A percentile compares a stretch with the other conserved stretches of the same genome.
Evolutionary conservation across 2,329 filamentous ascomycete species (phyloP).

Genomic region (Metarhizium humberi): DNA sequence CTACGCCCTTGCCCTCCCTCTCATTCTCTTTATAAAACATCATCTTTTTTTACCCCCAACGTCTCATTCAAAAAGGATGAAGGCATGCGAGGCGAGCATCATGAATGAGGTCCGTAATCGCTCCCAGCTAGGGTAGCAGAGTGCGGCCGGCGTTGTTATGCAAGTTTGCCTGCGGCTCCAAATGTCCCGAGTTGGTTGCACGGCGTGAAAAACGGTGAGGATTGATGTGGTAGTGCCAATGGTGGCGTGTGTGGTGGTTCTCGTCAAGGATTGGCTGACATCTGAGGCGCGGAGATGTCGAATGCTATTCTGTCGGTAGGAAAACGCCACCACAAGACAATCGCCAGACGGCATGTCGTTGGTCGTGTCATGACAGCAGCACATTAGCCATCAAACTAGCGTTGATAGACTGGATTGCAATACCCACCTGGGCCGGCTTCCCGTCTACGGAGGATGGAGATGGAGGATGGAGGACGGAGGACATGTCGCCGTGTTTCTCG

Average conservation of each 20-base stretch:
- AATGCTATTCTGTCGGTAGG: neutral
- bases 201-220: constrained; percentile 5
- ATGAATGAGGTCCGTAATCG: neutral
- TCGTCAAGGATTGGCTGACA: constrained; percentile 1
- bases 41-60: too few species aligned
- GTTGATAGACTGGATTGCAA: neutral
- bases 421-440: neutral
- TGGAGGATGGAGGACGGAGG: neutral
- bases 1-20: too few species aligned
- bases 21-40: too few species aligned
- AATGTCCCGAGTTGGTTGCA: neutral
- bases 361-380: neutral
- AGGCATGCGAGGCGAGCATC: too few species aligned
- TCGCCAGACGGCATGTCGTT: constrained; percentile 1
- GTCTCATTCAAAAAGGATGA: too few species aligned
- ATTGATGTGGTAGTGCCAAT: constrained; percentile 2
- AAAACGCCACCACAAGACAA: constrained; percentile 3
- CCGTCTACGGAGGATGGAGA: neutral
- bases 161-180: neutral
- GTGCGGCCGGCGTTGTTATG: neutral
- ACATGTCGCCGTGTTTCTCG: neutral
- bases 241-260: neutral
- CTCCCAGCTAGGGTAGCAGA: neutral
- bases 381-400: neutral
- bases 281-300: neutral